Base-by-base conservation (phyloP, 352 stramenopile species). In the Peronosclerospora sorghi region DNA sequence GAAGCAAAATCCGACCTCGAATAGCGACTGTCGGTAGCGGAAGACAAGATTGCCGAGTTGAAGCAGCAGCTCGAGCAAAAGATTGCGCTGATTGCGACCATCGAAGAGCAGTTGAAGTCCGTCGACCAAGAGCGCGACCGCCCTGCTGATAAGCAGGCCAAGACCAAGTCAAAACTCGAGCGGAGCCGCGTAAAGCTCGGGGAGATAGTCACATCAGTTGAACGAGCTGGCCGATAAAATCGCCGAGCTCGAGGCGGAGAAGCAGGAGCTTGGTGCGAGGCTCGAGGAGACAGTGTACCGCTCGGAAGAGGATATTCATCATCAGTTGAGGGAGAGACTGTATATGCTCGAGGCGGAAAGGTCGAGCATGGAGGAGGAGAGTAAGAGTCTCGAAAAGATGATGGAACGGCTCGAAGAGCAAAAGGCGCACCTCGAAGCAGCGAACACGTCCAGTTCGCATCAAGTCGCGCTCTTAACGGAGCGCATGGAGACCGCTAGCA, bases 121-220 rank as follows among this genome's bases (percentile, higher is more conserved):
- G n/a, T n/a, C n/a, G n/a, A n/a, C n/a, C n/a, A n/a, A n/a, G n/a
- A n/a, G n/a, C n/a, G n/a, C n/a, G n/a, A n/a, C n/a, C n/a, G n/a
- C n/a, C n/a, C n/a, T n/a, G n/a, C n/a, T n/a, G n/a, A n/a, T n/a
- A n/a, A n/a, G n/a, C n/a, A n/a, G n/a, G n/a, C n/a, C n/a, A n/a
- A n/a, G n/a, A n/a, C n/a, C n/a, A n/a, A n/a, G n/a, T n/a, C n/a
- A n/a, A n/a, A 79, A 35, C 54, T 83, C 19, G 59, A 74, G 26
- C 61, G 58, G 23, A 70, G 57, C 8, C 51, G 66, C 28, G 65
- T 60, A 12, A 60, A 67, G 34, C 28, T 86, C n/a, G 66, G 82
- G 14, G 70, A 83, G 51, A 75, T 80, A 21, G 55, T 52, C n/a
- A 71, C 83, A 0, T 67, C 68, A 9, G 62, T 74, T 39, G 78